phyloP scores from a whole-genome alignment of 108 stramenopile species.

The Asterionellopsis glacialis region DNA sequence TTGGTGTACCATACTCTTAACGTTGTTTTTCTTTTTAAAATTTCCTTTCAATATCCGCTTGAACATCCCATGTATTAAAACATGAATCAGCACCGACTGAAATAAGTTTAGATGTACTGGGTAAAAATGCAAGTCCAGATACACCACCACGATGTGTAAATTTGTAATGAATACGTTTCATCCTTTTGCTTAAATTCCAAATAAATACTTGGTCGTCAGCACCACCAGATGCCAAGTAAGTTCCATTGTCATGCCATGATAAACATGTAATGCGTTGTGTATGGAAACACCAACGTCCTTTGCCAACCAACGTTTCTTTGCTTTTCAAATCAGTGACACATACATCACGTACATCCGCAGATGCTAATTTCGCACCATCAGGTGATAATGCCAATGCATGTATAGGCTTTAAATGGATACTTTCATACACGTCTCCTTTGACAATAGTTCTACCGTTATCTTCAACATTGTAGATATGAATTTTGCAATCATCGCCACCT shows the following conservation, averaged over 20 bases:
- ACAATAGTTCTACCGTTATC: slow-evolving; percentile 11
- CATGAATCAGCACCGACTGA: slow-evolving; percentile 89
- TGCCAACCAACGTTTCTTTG: slow-evolving; percentile 43
- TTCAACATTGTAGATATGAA: slow-evolving; percentile 84
- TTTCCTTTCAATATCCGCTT: slow-evolving; percentile 57
- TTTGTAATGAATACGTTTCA: slow-evolving; percentile 70
- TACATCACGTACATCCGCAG: slow-evolving; percentile 77
- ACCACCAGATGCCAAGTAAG: slow-evolving; percentile 73
- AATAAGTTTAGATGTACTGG: slow-evolving; percentile 44
- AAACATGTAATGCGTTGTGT: slow-evolving; percentile 61
- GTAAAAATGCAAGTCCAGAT: slow-evolving; percentile 51
- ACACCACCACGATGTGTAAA: slow-evolving; percentile 85
- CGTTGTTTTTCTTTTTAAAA: slow-evolving; percentile 58
- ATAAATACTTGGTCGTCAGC: slow-evolving; percentile 75
- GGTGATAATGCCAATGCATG: slow-evolving; percentile 82
- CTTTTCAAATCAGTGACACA: slow-evolving; percentile 57
- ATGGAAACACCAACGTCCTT: slow-evolving; percentile 81
- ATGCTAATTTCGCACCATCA: slow-evolving; percentile 80
- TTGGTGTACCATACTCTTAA: no score
- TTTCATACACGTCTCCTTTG: no score
- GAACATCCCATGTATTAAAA: slow-evolving; percentile 79
- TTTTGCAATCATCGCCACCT: slow-evolving; percentile 89
- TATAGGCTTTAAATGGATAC: slow-evolving; percentile 62
- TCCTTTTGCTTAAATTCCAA: slow-evolving; percentile 70
- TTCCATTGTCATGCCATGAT: slow-evolving; percentile 74